A percentile compares a stretch with the other conserved stretches of the same genome.
Evolutionary conservation across 2,329 filamentous ascomycete species (phyloP).

Genomic region (Fusarium redolens): DNA sequence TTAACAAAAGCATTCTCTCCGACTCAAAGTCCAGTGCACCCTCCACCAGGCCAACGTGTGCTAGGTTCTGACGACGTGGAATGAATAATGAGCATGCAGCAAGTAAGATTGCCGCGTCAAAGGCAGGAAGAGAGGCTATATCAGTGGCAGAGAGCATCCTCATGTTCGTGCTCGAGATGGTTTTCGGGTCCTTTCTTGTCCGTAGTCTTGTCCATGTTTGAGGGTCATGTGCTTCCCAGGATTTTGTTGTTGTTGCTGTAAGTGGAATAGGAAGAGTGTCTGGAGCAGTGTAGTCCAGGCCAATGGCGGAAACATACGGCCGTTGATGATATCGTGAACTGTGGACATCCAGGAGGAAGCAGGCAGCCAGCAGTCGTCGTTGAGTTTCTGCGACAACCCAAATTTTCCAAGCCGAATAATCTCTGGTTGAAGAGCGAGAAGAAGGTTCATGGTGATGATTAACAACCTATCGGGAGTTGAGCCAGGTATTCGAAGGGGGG

Average conservation of each 20-base stretch:
- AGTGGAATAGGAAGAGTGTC: conserved; percentile 58
- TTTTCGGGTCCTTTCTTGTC: conserved; percentile 40
- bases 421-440: conserved; percentile 33
- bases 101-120: conserved; percentile 57
- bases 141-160: conserved; percentile 52
- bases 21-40: conserved; percentile 40
- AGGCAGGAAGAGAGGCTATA: conserved; percentile 49
- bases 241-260: conserved; percentile 54
- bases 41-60: conserved; percentile 43
- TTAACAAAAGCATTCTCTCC: conserved; percentile 47
- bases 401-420: conserved; percentile 57
- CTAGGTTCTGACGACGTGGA: conserved; percentile 47
- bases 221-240: conserved; percentile 62
- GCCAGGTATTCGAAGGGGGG: conserved; percentile 26
- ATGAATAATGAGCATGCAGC: conserved; percentile 54
- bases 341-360: conserved; percentile 68
- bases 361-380: conserved; percentile 65
- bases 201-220: conserved; percentile 58
- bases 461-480: conserved; percentile 55
- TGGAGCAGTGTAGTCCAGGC: conserved; percentile 52
- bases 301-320: conserved; percentile 48
- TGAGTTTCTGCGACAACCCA: conserved; percentile 66
- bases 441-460: conserved; percentile 47
- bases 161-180: conserved; percentile 47
- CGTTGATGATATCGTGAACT: conserved; percentile 67